These are phyloP conservation scores for Ceratocystis lukuohia DNA, from an alignment of 2,329 filamentous ascomycete species.

Conservation along the genomic window DNA sequence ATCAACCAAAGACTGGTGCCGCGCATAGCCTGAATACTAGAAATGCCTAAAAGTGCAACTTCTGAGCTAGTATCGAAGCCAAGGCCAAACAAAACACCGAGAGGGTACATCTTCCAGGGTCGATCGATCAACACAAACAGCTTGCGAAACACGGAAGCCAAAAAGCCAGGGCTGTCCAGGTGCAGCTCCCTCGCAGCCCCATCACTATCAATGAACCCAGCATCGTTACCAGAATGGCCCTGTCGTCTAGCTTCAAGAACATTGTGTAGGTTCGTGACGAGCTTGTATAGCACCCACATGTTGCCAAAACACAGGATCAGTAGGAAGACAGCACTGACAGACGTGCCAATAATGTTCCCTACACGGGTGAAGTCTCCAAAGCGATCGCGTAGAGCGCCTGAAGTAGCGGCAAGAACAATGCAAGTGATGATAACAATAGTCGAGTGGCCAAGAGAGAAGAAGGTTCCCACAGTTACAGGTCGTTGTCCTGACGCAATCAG, in stretches of 20 bases:
- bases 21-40: constrained; percentile 69
- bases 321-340: constrained; percentile 70
- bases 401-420: constrained; percentile 80
- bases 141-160: constrained; percentile 56
- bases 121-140: constrained; percentile 62
- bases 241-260: constrained; percentile 37
- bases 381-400: constrained; percentile 63
- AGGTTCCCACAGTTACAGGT: constrained; percentile 85
- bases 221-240: constrained; percentile 23
- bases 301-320: constrained; percentile 75
- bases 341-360: constrained; percentile 80
- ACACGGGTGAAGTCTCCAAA: constrained; percentile 70
- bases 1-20: constrained; percentile 92
- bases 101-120: constrained; percentile 92
- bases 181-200: constrained; percentile 40
- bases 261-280: constrained; percentile 53
- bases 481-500: constrained; percentile 73
- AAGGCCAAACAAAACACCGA: constrained; percentile 77
- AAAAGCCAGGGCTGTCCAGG: constrained; percentile 62
- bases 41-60: constrained; percentile 81
- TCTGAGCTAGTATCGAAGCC: constrained; percentile 95
- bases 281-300: constrained; percentile 66
- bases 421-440: constrained; percentile 87
- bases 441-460: constrained; percentile 85
- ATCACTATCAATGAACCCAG: constrained; percentile 24